Evolutionary conservation across 768 basidiomycete species (phyloP), one percentile per base, ranked within the genome.

Genomic region (Gelatoporia subvermispora): DNA sequence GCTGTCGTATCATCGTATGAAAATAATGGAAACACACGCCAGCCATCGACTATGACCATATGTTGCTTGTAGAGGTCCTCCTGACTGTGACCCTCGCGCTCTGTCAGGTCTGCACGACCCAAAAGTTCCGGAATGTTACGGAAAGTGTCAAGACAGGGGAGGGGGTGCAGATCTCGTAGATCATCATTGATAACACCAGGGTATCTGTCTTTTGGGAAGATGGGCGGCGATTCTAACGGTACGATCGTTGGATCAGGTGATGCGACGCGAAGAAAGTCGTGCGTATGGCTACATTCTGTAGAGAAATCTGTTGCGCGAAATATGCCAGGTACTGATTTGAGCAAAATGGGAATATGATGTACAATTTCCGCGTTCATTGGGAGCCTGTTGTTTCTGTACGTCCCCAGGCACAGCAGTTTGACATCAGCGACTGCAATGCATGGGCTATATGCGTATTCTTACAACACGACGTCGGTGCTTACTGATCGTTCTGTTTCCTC

Each of bases 11-110:
- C 39, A 42, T 22, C 41, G 28, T 11, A 42, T 9, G 41, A 22
- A 8, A 42, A 42, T 18, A 31, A 28, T 10, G 17, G n/a, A 21
- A n/a, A 73, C 76, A 38, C 58, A 86, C 86, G 62, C 82, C 84
- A 84, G 23, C 84, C 85, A 61, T 79, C 72, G 1, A 85, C 75
- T 28, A 85, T 57, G 8, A 73, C 65, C 71, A 88, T 75, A 60
- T 79, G 77, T 43, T 73, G 71, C 28, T 58, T 59, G n/a, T 72
- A 65, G 5, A 78, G 51, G 41, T 79, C 74, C 3, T 63, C 64
- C 20, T 76, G 74, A 31, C 71, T 65, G 41, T 74, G 67, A 36
- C 71, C 65, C 40, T 62, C 56, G n/a, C n/a, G 16, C 42, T 67
- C n/a, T n/a, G n/a, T 49, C 39, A 61, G 54, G 60, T 60, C 9